Evolutionary conservation across 2,329 filamentous ascomycete species (phyloP), one percentile per base, ranked within the genome.

Genomic region (Epichloe coenophiala): DNA sequence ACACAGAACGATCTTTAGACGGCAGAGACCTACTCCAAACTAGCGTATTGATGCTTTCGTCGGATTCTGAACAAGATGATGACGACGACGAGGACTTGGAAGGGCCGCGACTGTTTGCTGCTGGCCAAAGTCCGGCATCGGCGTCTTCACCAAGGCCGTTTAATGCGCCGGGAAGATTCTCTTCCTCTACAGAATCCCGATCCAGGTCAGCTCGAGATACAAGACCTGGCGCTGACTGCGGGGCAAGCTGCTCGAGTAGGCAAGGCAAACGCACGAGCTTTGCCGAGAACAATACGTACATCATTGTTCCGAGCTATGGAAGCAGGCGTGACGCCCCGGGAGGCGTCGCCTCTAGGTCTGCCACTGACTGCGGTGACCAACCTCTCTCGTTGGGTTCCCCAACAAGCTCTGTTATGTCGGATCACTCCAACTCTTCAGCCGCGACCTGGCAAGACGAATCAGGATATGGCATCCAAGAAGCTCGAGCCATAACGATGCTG

Each of bases 41-140:
- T 52, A 80, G 77, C 53, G 69, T 81, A 1, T 62, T 81, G 13
- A 75, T 76, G 1, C 68, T 81, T 1, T 79, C 76, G 1, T 79
- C 77, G 0, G 76, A 80, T 53, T 79, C 76, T 0, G 77, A 80
- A 31, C 27, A 4, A 51, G 74, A 75, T 5, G 71, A 73, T 1
- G 56, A 57, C 5, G 59, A 58, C 17, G 43, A 51, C 3, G 55
- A 57, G 2, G 49, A 60, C 0, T 51, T 58, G 15, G 33, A 12
- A 13, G n/a, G 19, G 13, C 40, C 23, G 15, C 9, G 15, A 6
- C 7, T 13, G 27, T 13, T 12, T 4, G 41, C 50, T 4, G 41
- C 15, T n/a, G 13, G 15, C 19, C 51, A 41, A 33, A 47, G 41
- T 11, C 38, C 39, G 5, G n/a, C 17, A 6, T 37, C 45, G 5